Base-by-base conservation (phyloP, 495 filamentous ascomycete species). In the Penicillium pancosmium region DNA sequence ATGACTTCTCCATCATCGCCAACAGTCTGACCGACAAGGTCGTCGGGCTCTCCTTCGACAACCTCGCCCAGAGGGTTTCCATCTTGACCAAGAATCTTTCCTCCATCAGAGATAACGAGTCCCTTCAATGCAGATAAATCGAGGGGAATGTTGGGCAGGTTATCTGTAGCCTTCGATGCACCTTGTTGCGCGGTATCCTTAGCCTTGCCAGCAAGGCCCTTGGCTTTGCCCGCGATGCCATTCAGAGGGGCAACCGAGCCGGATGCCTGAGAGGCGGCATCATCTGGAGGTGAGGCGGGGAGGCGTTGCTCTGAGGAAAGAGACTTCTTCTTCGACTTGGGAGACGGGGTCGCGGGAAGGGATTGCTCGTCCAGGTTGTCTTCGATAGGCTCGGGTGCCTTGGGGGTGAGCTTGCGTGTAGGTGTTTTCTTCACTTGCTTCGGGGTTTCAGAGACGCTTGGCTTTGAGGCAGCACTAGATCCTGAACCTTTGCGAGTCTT, bases 61-160 rank as follows among this genome's bases (percentile, higher is more conserved):
- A 74, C 60, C 52, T 77, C 48, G 35, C 73, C 77, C 48, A 79
- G 52, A 50, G 58, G 70, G 58, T 76, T 72, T 0, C 77, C 77
- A 16, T 70, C 71, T 25, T 74, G 56, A 18, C 78, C 77, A 13
- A 75, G 62, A 25, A 76, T 66, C 27, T 77, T 63, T 10, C 76
- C 80, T 15, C 66, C 76, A 27, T 81, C 74, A 9, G 70, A 69
- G 61, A 95, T 83, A 54, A 80, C 82, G 66, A 84, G 86, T 63
- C 84, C 84, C 55, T 86, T 87, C 41, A 94, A 75, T n/a, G 84
- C 70, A 0, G 88, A 87, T 41, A 88, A 79, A 65, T 92, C 86
- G 12, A 77, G 59, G 0, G 72, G 73, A 12, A 70, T 52, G 11
- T 12, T 55, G 15, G 67, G 55, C 21, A 66, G 44, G 41, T 55